These are phyloP conservation scores for Andrographis paniculata DNA, from an alignment of 305 asterid species.

Conservation along the genomic window DNA sequence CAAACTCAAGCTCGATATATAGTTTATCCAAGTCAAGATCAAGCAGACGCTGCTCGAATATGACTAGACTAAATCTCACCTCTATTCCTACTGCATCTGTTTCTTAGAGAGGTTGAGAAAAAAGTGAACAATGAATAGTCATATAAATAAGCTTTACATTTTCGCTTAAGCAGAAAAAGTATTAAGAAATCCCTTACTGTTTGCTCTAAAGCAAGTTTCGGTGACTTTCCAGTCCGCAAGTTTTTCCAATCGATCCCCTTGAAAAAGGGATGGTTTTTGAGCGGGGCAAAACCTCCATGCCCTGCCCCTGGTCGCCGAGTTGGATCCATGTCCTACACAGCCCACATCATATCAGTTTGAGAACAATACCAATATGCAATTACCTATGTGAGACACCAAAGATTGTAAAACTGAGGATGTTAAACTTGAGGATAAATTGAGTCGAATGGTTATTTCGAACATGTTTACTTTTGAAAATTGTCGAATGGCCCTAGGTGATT, in stretches of 20 bases:
- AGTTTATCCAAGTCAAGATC: no score
- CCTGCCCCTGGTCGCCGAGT: slow-evolving; percentile 94
- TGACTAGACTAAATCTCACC: no score
- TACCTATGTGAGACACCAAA: not conserved
- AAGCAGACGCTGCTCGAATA: no score
- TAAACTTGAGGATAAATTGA: no score
- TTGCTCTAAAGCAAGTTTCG: slow-evolving; percentile 60
- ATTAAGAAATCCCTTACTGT: slow-evolving; percentile 28
- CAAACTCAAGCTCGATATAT: no score
- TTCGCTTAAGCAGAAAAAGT: not conserved
- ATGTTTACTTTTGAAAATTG: no score
- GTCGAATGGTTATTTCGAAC: no score
- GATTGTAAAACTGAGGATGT: no score
- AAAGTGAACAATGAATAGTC: not conserved
- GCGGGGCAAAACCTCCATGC: slow-evolving; percentile 62
- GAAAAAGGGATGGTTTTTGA: slow-evolving; percentile 83
- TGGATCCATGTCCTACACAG: slow-evolving; percentile 76
- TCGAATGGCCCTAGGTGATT: no score
- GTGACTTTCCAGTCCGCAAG: slow-evolving; percentile 70
- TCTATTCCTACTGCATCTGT: no score
- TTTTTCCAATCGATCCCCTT: slow-evolving; percentile 71
- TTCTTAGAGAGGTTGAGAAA: no score
- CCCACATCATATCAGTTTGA: not conserved
- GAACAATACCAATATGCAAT: not conserved
- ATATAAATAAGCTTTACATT: no score